Evolutionary conservation across 2,329 filamentous ascomycete species (phyloP).

Genomic region (Penicillium sp.): DNA sequence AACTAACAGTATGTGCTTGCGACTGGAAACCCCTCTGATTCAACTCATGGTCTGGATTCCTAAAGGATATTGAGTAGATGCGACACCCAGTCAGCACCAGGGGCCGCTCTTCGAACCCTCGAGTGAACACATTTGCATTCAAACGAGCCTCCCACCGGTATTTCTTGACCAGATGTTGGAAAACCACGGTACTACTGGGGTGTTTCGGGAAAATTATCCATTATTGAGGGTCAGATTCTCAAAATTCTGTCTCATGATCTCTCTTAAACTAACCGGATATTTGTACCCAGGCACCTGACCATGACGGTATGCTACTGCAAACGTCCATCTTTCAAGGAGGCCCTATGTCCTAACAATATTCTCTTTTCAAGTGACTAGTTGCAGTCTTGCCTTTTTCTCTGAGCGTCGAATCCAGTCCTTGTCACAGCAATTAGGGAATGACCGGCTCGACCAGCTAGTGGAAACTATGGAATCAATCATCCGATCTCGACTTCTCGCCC

Average conservation of each 20-base stretch:
- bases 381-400: constrained; percentile 38
- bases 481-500: background rate
- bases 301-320: background rate
- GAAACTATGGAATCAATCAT: background rate
- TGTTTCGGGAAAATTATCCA: background rate
- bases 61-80: background rate
- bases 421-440: constrained; percentile 26
- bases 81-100: too few species aligned
- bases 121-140: background rate
- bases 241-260: background rate
- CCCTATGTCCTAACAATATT: background rate
- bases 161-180: background rate
- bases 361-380: constrained; percentile 29
- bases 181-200: background rate
- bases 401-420: constrained; percentile 33
- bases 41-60: background rate
- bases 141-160: background rate
- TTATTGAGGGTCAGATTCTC: background rate
- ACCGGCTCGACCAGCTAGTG: constrained; percentile 23
- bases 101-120: background rate
- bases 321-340: too few species aligned
- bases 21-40: too few species aligned
- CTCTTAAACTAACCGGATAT: background rate
- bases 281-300: background rate
- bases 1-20: background rate